Conservation (phyloP, 1,284 basidiomycete genomes). For the Schizophyllum commune region DNA sequence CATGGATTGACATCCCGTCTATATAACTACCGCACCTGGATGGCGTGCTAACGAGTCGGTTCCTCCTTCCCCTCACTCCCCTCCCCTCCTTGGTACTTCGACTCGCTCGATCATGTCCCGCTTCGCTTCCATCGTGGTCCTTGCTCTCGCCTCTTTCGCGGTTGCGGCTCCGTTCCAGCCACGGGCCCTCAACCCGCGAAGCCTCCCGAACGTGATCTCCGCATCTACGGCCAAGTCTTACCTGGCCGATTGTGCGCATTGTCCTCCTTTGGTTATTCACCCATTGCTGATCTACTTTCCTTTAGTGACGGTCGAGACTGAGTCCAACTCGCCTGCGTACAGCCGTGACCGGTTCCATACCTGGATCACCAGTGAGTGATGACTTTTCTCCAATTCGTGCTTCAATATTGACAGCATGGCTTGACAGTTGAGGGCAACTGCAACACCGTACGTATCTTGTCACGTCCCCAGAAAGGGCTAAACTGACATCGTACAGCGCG, state of each 20-base stretch:
- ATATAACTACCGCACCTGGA: not conserved
- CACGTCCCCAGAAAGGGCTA: constrained; percentile 1
- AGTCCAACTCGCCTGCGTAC: constrained; percentile 40
- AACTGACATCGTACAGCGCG: not conserved
- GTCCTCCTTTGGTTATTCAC: not conserved
- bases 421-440: constrained; percentile 40
- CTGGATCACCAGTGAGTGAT: constrained; percentile 35
- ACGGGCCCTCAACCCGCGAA: constrained; percentile 3
- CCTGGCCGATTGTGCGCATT: constrained; percentile 3
- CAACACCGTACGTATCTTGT: constrained; percentile 44
- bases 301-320: constrained; percentile 31
- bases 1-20: not conserved
- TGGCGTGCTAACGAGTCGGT: not conserved
- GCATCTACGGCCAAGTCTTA: constrained; percentile 12
- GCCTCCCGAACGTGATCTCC: constrained; percentile 11
- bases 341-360: constrained; percentile 33
- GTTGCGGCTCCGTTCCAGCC: not conserved
- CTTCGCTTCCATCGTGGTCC: not conserved
- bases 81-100: not conserved
- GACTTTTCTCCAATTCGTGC: not conserved
- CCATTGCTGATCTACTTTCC: not conserved
- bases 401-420: not conserved
- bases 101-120: not conserved
- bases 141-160: not conserved
- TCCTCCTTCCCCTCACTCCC: not conserved